Percentiles rank a stretch among this genome's conserved stretches.
These are phyloP conservation scores for Corylus heterophylla DNA, from an alignment of 306 rosid genomes.

Conservation along the genomic window DNA sequence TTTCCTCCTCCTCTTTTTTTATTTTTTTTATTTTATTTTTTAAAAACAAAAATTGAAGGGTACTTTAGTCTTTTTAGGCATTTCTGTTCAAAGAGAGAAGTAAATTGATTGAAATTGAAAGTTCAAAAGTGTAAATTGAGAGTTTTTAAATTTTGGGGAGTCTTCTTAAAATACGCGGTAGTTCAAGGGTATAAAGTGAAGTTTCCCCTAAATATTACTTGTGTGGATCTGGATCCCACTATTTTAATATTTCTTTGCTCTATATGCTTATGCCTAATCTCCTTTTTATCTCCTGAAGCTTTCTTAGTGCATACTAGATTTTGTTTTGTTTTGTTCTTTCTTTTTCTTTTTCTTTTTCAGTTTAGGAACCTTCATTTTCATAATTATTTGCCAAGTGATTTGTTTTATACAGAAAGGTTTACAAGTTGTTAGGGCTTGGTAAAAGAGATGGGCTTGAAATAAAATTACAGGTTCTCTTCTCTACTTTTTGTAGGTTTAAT, in stretches of 20 bases:
- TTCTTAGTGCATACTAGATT: neutral
- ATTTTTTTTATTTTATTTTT: too few species aligned
- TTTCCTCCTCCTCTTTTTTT: too few species aligned
- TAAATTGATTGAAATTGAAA: too few species aligned
- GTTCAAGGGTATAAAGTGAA: too few species aligned
- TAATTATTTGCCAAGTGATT: neutral
- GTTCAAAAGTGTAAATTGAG: too few species aligned
- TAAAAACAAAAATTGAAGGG: too few species aligned
- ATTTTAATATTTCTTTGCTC: constrained; percentile 15
- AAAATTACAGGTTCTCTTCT: neutral
- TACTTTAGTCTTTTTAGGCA: too few species aligned
- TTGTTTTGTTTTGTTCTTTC: too few species aligned
- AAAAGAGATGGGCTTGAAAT: neutral
- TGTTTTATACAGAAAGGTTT: neutral
- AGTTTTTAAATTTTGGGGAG: too few species aligned
- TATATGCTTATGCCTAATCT: neutral
- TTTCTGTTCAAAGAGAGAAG: too few species aligned
- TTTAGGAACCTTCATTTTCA: neutral
- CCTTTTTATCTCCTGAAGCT: neutral
- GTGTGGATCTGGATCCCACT: neutral
- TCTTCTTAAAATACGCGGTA: too few species aligned
- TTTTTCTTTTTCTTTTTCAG: neutral
- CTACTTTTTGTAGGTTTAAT: neutral
- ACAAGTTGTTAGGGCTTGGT: too few species aligned
- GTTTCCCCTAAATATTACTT: neutral